Conservation (phyloP, 495 filamentous ascomycete genomes). For the Daldinia decipiens region DNA sequence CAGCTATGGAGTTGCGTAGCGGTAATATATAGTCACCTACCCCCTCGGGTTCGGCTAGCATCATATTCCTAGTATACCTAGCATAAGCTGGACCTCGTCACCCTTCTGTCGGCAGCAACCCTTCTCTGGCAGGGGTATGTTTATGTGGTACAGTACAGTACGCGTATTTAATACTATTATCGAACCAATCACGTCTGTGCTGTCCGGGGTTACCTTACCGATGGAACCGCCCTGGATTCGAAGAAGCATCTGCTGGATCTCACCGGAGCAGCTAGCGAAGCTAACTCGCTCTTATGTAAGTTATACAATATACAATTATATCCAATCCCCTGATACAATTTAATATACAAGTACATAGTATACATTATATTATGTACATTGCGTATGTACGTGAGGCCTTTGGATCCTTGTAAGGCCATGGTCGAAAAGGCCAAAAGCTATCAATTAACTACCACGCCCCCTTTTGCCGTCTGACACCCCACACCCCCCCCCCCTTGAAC, state of each 20-base stretch:
- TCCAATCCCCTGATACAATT: not conserved
- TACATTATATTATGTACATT: not conserved
- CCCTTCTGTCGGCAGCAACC: conserved; percentile 31
- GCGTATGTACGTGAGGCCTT: conserved; percentile 3
- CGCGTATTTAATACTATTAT: conserved; percentile 34
- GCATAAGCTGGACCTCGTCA: conserved; percentile 9
- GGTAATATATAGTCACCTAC: conserved; percentile 26
- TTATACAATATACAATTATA: not conserved
- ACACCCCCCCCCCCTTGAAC: conserved; percentile 24
- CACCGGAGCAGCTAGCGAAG: conserved; percentile 37
- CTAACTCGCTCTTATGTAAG: conserved; percentile 32
- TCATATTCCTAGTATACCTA: conserved; percentile 13
- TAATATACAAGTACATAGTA: not conserved
- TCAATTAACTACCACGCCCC: conserved; percentile 40
- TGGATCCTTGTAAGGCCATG: conserved; percentile 8
- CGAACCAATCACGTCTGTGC: conserved; percentile 38
- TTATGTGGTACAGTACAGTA: conserved; percentile 27
- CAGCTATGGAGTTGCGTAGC: conserved; percentile 34
- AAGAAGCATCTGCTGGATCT: conserved; percentile 47
- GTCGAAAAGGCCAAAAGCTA: conserved; percentile 23
- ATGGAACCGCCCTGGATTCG: conserved; percentile 51
- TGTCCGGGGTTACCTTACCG: conserved; percentile 48
- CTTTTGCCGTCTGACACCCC: conserved; percentile 28
- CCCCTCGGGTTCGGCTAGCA: conserved; percentile 38
- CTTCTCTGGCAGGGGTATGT: conserved; percentile 30